A percentile compares a stretch with the other conserved stretches of the same genome.
Evolutionary conservation across 2,329 filamentous ascomycete species (phyloP).

Genomic region (Diaporthe caulivora): DNA sequence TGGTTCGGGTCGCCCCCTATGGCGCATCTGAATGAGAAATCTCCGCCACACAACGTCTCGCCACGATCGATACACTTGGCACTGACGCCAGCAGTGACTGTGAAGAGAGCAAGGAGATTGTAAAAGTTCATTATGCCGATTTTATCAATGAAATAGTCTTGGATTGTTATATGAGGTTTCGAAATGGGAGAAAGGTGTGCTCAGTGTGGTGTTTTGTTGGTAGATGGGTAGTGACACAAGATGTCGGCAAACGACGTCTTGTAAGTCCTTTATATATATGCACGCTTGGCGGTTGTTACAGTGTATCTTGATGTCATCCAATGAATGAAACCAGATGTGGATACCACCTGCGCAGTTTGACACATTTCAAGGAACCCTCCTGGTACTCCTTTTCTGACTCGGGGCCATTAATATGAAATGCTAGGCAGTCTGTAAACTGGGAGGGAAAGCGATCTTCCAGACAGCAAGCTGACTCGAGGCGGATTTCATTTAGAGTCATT

Average conservation of each 20-base stretch:
- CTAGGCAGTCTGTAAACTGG: not conserved
- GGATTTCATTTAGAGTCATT: not conserved
- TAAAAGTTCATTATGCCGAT: not conserved
- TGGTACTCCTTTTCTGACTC: not conserved
- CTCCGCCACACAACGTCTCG: not conserved
- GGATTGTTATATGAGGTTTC: not conserved
- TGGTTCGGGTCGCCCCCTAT: not conserved
- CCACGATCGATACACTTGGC: conserved; percentile 17
- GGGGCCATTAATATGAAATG: not conserved
- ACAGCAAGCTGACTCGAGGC: not conserved
- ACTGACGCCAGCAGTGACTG: conserved; percentile 8
- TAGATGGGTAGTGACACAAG: not conserved
- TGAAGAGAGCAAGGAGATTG: not conserved
- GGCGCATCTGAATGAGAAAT: conserved; percentile 9
- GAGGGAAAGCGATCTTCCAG: not conserved
- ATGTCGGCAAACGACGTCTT: not conserved
- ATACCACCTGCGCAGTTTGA: not conserved
- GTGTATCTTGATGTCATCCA: not conserved
- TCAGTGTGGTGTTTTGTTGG: not conserved
- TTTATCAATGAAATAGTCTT: not conserved
- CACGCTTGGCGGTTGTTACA: not conserved
- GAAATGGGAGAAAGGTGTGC: too few relatives aligned
- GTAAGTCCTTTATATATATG: not conserved
- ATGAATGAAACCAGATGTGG: not conserved
- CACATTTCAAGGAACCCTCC: not conserved